Evolutionary conservation across 2,329 filamentous ascomycete species (phyloP), one percentile per base, ranked within the genome.

Genomic region (Westerdykella sp.): DNA sequence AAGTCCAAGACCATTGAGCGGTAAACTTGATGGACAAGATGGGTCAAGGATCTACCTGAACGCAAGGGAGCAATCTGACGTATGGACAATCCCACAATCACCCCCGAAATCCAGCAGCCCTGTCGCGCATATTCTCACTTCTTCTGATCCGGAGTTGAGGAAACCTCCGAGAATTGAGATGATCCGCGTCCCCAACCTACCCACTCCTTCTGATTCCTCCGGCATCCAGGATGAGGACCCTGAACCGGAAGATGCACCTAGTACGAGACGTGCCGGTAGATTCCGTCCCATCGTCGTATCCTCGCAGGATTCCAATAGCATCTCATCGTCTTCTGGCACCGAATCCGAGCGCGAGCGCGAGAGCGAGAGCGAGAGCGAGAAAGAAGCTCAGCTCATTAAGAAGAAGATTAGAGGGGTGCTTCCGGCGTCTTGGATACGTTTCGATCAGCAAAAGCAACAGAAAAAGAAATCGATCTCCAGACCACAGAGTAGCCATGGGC

Each of bases 391-490:
- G 35, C 51, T 59, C 28, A 66, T 68, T 34, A 56, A 61, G 9
- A 70, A 62, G 42, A 66, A 65, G 31, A 75, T 75, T 38, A 71
- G 61, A 56, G 72, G 72, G 11, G 73, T 75, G 6, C 54, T 75
- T 14, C 73, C 73, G 21, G 73, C 73, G 23, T 75, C 73, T 1
- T 75, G 72, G 70, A 52, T 75, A 40, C 71, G 67, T 40, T 65
- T 75, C 22, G 72, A 75, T 46, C 56, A 60, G n/a, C 61, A 69
- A 45, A 57, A 59, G 21, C 65, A 65, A 39, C 49, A 57, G 37
- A 54, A 50, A 44, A 49, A 49, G 32, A 50, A 46, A 37, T 34
- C 35, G 32, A 22, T 35, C 15, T 21, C 37, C 16, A 41, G 35
- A 9, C 30, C 45, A 34, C 42, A 46, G 35, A 51, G 44, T 14